These are phyloP conservation scores for Nicotiana obtusifolia DNA, from an alignment of 257 asterid genomes.

Conservation along the genomic window DNA sequence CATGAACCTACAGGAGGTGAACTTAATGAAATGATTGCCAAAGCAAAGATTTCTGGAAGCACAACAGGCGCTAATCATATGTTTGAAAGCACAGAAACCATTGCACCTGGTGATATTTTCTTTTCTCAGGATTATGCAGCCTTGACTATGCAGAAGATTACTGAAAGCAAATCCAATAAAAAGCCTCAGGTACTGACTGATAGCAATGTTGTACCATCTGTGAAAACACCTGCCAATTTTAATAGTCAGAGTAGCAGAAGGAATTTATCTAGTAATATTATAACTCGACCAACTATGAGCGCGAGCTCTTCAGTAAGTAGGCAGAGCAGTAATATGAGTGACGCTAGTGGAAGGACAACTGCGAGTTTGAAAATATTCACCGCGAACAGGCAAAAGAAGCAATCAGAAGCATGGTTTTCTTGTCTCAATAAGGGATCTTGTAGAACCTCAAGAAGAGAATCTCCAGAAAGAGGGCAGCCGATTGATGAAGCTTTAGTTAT, in stretches of 20 bases:
- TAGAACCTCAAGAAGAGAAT: constrained; percentile 32
- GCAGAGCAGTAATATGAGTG: constrained; percentile 49
- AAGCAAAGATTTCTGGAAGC: constrained; percentile 38
- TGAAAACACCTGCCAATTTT: constrained; percentile 12
- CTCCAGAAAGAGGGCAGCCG: constrained; percentile 50
- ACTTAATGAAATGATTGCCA: constrained; percentile 61
- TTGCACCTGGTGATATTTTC: constrained; percentile 65
- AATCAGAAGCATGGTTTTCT: constrained; percentile 52
- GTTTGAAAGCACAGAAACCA: constrained; percentile 55
- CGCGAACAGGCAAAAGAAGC: constrained; percentile 46
- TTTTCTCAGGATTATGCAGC: constrained; percentile 39
- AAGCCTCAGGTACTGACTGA: constrained; percentile 32
- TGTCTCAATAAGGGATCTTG: constrained; percentile 75
- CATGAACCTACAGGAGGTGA: constrained; percentile 48
- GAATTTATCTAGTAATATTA: constrained; percentile 13
- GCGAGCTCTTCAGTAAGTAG: constrained; percentile 36
- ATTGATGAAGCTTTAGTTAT: constrained; percentile 64
- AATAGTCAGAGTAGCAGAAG: constrained; percentile 17
- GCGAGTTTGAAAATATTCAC: constrained; percentile 47
- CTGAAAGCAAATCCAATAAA: constrained; percentile 17
- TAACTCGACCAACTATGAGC: constrained; percentile 20
- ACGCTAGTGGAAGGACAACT: constrained; percentile 47
- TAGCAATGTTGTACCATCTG: constrained; percentile 14
- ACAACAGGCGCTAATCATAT: constrained; percentile 12
- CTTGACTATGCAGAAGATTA: constrained; percentile 15